These are phyloP conservation scores for Aspergillus sp. DNA, from an alignment of 2,329 filamentous ascomycete species.

Conservation along the genomic window DNA sequence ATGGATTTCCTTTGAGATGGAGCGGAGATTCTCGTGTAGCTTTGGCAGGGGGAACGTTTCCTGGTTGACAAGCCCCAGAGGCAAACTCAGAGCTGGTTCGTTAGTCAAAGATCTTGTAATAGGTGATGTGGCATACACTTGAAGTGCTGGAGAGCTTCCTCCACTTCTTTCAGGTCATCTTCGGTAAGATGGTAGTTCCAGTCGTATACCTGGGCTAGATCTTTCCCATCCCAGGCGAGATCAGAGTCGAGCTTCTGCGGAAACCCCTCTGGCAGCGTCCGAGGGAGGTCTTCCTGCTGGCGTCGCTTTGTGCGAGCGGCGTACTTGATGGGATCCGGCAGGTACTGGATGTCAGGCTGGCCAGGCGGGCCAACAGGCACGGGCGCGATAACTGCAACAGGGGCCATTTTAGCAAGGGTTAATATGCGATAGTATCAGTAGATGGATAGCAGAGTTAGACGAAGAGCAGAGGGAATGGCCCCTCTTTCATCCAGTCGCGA, in stretches of 20 bases:
- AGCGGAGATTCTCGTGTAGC: conserved; percentile 32
- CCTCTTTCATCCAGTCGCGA: neutral
- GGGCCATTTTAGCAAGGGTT: neutral
- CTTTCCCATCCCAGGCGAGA: conserved; percentile 49
- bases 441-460: neutral
- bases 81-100: conserved; percentile 26
- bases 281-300: conserved; percentile 19
- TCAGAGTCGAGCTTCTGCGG: conserved; percentile 41
- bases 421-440: neutral
- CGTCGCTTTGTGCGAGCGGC: conserved; percentile 21
- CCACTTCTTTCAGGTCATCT: conserved; percentile 44
- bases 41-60: conserved; percentile 46
- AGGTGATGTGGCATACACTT: conserved; percentile 28
- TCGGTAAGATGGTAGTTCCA: conserved; percentile 42
- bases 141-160: conserved; percentile 44
- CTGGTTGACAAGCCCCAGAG: conserved; percentile 44
- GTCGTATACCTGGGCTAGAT: conserved; percentile 37
- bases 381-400: neutral
- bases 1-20: conserved; percentile 40
- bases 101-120: neutral
- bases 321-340: conserved; percentile 28
- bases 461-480: neutral
- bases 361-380: neutral
- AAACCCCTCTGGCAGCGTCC: conserved; percentile 42
- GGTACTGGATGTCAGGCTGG: conserved; percentile 34